These are phyloP conservation scores for Buddleja alternifolia DNA, from an alignment of 257 asterid genomes.

Conservation along the genomic window DNA sequence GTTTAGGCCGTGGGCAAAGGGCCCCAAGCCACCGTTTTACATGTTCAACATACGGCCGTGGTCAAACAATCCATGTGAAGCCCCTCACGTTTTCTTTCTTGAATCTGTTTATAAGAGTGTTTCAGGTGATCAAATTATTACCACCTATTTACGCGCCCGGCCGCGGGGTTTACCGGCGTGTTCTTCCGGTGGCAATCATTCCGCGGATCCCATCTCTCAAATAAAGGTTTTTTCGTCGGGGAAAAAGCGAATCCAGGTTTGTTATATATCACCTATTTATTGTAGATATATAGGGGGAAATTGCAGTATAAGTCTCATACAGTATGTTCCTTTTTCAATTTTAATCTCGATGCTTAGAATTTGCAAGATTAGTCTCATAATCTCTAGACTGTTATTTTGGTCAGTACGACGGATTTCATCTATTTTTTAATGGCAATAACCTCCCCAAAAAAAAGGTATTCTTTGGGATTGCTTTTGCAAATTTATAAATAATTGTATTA, in stretches of 20 bases:
- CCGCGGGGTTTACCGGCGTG: conserved; percentile 42
- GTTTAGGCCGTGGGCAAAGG: conserved; percentile 43
- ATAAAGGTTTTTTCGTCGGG: conserved; percentile 36
- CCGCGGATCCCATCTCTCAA: conserved; percentile 43
- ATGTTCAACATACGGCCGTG: conserved; percentile 54
- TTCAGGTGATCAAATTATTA: conserved; percentile 6
- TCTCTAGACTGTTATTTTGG: too few species aligned
- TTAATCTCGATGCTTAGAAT: too few species aligned
- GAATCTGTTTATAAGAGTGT: conserved; percentile 31
- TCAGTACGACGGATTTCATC: too few species aligned
- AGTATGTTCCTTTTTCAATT: too few species aligned
- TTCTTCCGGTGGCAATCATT: conserved; percentile 34
- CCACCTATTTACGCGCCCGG: conserved; percentile 38
- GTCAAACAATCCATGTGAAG: conserved; percentile 44
- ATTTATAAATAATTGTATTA: too few species aligned
- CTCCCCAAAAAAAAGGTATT: too few species aligned
- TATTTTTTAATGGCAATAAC: too few species aligned
- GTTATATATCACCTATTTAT: background rate
- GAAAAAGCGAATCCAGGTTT: conserved; percentile 43
- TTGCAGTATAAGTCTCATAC: too few species aligned
- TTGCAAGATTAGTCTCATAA: too few species aligned
- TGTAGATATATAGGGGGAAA: too few species aligned
- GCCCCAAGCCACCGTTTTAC: conserved; percentile 39
- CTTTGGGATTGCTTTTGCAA: too few species aligned
- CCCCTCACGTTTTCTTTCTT: conserved; percentile 54